Evolutionary conservation across 768 basidiomycete species (phyloP).

Genomic region (Mycena pura): DNA sequence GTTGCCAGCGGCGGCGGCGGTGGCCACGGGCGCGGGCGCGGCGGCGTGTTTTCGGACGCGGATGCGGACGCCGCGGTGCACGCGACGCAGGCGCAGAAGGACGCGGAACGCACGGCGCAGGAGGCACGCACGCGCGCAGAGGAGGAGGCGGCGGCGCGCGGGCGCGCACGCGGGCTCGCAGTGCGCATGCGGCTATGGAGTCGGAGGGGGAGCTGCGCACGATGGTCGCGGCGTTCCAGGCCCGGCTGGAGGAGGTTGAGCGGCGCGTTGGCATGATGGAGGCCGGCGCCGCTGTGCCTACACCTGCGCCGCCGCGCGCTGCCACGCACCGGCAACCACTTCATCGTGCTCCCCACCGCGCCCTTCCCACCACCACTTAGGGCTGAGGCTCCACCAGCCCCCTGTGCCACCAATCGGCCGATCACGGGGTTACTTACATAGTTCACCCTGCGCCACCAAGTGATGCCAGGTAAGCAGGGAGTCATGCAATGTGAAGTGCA

Average conservation of each 20-base stretch:
- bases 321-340: background rate
- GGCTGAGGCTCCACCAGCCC: too few species aligned
- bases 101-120: background rate
- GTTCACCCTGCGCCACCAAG: too few species aligned
- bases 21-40: background rate
- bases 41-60: too few species aligned
- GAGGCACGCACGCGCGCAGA: background rate
- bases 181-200: slow-evolving; percentile 14
- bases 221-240: slow-evolving; percentile 26
- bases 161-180: slow-evolving; percentile 7
- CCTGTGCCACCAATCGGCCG: too few species aligned
- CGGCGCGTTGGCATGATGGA: slow-evolving; percentile 30
- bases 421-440: too few species aligned
- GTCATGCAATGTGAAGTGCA: too few species aligned
- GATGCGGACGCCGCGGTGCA: background rate
- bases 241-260: slow-evolving; percentile 31
- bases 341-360: slow-evolving; percentile 17
- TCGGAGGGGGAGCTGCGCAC: slow-evolving; percentile 14
- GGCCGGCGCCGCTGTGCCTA: background rate
- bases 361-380: too few species aligned
- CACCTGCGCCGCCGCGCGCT: background rate
- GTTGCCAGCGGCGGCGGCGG: background rate
- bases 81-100: background rate
- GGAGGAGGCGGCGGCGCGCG: slow-evolving; percentile 14
- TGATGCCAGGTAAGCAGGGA: too few species aligned